Evolutionary conservation across 352 stramenopile species (phyloP), one percentile per base, ranked within the genome.

Genomic region (Pythium oligandrum): DNA sequence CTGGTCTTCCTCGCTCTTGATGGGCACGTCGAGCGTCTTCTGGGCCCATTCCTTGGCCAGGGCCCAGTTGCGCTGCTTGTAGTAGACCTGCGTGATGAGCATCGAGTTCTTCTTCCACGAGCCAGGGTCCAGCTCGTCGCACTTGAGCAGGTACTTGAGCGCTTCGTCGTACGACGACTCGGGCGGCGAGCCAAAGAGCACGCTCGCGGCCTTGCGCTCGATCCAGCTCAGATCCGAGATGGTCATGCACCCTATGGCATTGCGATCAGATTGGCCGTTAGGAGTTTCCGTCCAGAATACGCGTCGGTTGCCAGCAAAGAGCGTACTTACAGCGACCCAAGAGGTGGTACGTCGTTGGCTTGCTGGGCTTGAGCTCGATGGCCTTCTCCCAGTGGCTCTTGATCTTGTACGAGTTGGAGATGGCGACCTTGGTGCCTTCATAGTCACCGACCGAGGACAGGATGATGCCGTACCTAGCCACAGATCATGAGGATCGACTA

Each of bases 91-190:
- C 10, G 84, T 82, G 36, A 96, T 83, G 30, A 93, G 71, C 38
- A 93, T 44, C 57, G 81, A 66, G 59, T 91, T 92, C 60, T 88
- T 88, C 66, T 93, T 96, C 84, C 84, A 96, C 55, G 77, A 73
- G 53, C 81, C 69, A 0, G 84, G 78, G 10, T 75, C 59, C 34
- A 96, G 62, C 33, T 75, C 65, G 54, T 96, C 84, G 43, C 75
- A 90, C 63, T 93, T 74, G 12, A 88, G 60, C 39, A 96, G 68
- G 53, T 85, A 90, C 40, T 45, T 53, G 10, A 96, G 64, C 35
- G 86, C 83, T 48, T 96, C 83, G 39, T 92, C 71, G 58, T 92
- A 96, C 36, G 84, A 86, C 3, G 83, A 88, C 54, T 85, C 67
- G 7, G 86, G 86, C 11, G 86, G 86, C 30, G 83, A 71, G 32